Evolutionary conservation across 306 rosid genomes (phyloP), one percentile per base, ranked within the genome.

Genomic region (Inga leiocalycina): DNA sequence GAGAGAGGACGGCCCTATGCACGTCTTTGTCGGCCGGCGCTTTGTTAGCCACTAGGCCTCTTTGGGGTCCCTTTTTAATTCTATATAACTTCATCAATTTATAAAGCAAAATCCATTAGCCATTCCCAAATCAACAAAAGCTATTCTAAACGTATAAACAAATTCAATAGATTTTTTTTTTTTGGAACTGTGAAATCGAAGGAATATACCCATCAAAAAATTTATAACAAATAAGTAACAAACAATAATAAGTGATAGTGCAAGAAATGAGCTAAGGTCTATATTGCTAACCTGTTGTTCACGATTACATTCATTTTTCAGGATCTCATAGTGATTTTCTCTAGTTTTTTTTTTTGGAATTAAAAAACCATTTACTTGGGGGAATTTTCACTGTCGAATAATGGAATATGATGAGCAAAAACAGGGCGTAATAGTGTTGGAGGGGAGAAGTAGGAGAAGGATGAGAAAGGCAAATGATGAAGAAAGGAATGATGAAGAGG

Each of bases 21-120:
- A 68, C 56, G 80, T 85, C 78, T 87, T 85, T 83, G 87, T 89
- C 86, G 69, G 80, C 78, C 91, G 89, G 92, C 93, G 86, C 91
- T 89, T 89, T 86, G 81, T 82, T 81, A 79, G 85, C 92, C 93
- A 89, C 90, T n/a, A 59, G 14, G 34, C 34, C 66, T 59, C 66
- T 22, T 22, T 59, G 66, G 32, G 32, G 66, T 22, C 66, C 34
- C 66, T 59, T 56, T 22, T 59, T 22, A 22, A 59, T 59, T 59
- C 66, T 32, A 59, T 4, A 59, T 10, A n/a, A 57, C 30, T 20
- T 57, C 10, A 7, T 57, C 30, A 57, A 9, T 59, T 59, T 10
- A 9, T 8, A 74, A 71, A 71, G 43, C 11, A 35, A 71, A 57
- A 43, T 34, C 49, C 77, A 68, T 19, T 69, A 43, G 48, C 61